Conservation (phyloP, 495 filamentous ascomycete species). For the Penicillium flavigenum region DNA sequence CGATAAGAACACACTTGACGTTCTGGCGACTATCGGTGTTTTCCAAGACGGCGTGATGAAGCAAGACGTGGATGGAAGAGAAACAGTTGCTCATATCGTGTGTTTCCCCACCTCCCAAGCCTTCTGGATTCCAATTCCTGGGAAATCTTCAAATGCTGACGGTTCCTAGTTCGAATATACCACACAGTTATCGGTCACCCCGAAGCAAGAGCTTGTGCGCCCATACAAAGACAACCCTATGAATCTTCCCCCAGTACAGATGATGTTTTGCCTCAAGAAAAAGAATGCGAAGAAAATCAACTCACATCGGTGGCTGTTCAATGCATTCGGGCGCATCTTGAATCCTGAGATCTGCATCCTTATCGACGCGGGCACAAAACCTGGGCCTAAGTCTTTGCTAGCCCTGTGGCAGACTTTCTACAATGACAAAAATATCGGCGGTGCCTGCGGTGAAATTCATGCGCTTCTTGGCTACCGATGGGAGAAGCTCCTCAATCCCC, state of each 20-base stretch:
- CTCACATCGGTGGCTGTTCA: constrained; percentile 97
- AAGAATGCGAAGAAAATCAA: constrained; percentile 99
- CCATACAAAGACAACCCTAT: constrained; percentile 75
- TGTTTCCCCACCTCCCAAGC: constrained; percentile 18
- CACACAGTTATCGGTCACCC: constrained; percentile 89
- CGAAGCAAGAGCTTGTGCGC: constrained; percentile 89
- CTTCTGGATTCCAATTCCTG: not conserved
- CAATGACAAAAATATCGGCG: constrained; percentile 96
- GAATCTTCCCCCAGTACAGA: constrained; percentile 88
- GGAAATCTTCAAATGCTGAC: not conserved
- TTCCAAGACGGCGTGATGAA: constrained; percentile 99
- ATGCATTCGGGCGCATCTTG: constrained; percentile 90
- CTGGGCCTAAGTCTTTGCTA: constrained; percentile 82
- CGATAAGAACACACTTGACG: constrained; percentile 91
- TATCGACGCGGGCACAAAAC: constrained; percentile 94
- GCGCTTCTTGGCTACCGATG: constrained; percentile 90
- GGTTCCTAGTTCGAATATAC: constrained; percentile 81
- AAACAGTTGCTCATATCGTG: constrained; percentile 90
- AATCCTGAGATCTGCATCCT: constrained; percentile 96
- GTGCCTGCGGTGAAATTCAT: constrained; percentile 97
- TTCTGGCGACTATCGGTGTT: constrained; percentile 89
- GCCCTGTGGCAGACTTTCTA: constrained; percentile 96
- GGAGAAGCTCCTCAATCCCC: constrained; percentile 85
- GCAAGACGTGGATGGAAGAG: constrained; percentile 92
- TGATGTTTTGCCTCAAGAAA: constrained; percentile 96